Base-by-base conservation (phyloP, 2,329 filamentous ascomycete species). In the Coniochaeta sp. region DNA sequence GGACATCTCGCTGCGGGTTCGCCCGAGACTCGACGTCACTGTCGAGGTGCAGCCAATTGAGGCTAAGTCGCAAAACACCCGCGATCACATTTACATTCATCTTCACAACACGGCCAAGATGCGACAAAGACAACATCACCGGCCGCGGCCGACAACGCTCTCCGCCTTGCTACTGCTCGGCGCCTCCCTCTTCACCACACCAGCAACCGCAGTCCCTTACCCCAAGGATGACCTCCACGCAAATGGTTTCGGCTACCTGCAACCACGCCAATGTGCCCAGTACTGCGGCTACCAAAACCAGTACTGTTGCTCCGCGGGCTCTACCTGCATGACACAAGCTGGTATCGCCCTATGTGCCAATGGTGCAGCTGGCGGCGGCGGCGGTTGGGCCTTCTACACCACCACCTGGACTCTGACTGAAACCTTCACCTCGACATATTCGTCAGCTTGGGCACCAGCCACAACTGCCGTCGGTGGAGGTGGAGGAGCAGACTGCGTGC, bases 391-490 rank as follows among this genome's bases (percentile, higher is more conserved):
- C 58, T 72, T 72, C 59, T 80, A 76, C 71, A 84, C 81, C 36
- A 82, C 80, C 9, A 87, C 84, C 5, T 87, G 82, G 81, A 87
- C 84, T 28, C 76, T 81, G 73, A 86, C 84, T 50, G 74, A 76
- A 64, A 85, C 84, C 1, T 84, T 77, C 70, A 88, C 85, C 60
- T 85, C 79, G 70, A 86, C 83, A 31, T 73, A 79, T 69, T 83
- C 76, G 71, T 82, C 82, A 11, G 76, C 73, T 60, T 76, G 77
- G 67, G 74, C 74, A 38, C 75, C 77, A 2, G 76, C 77, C 0
- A 79, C 79, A 22, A 57, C 54, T 6, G 34, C 54, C 17, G 17
- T 14, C 31, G 54, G 54, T 3, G 54, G 54, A 1, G 76, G 76
- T 1, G 77, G 74, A n/a, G 75, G 77, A 24, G 75, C 71, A 43